Base-by-base conservation (phyloP, 2,329 filamentous ascomycete species). In the Arthrobotrys entomopaga region DNA sequence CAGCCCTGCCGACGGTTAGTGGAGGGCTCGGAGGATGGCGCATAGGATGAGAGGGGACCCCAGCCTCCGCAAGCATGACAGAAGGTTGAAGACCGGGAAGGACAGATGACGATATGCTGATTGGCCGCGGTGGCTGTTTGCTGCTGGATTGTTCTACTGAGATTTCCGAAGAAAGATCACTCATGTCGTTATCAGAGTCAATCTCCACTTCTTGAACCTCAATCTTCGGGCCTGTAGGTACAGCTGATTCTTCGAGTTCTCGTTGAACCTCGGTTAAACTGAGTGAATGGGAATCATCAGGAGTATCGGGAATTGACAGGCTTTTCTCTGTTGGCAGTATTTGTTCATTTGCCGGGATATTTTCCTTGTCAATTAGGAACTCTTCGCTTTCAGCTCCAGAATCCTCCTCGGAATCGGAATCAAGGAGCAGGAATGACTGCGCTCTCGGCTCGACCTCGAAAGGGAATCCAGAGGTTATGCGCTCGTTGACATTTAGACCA, bases 131-230 rank as follows among this genome's bases (percentile, higher is more conserved):
- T n/a, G 70, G 42, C 1, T 38, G 26, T 43, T 67, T 48, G 24
- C 29, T 56, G 29, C 43, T 78, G 73, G 64, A 78, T 75, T 58
- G 79, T 71, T 87, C 86, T 0, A 82, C 81, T 0, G 87, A 89
- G 49, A 90, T 77, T 76, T 89, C 88, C 0, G 88, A 89, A 1
- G 88, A 90, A 6, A 90, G 82, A 71, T 89, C 87, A 29, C 85
- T 87, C 56, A 77, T 71, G 63, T 78, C 76, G 29, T 34, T 10
- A 48, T 84, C 85, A 50, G 82, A 80, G 34, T 74, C 70, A 16
- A 74, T 4, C 49, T 84, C 83, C 61, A 85, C 86, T 13, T 83
- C 83, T 46, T 76, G n/a, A 63, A 70, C 38, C 38, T 61, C 59
- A 13, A 69, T 59, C 29, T 59, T 63, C 48, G 60, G 75, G 22